Evolutionary conservation across 2,329 filamentous ascomycete genomes (phyloP).

Genomic region (Piedraia hortae): DNA sequence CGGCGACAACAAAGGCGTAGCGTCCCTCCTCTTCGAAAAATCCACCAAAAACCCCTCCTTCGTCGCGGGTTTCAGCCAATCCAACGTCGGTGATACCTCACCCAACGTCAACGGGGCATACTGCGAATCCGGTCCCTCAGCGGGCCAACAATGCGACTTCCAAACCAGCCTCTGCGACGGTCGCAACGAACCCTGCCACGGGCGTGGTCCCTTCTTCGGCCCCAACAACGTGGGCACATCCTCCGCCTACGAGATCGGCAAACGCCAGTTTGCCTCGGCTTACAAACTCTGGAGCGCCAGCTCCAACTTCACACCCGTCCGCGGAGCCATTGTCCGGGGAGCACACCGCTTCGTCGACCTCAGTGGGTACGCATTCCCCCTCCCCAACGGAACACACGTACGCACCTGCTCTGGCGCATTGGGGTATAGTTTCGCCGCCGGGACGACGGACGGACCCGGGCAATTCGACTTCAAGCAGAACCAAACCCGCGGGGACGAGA

Average conservation of each 20-base stretch:
- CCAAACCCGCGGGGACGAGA: slow-evolving; percentile 40
- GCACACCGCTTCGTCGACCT: slow-evolving; percentile 74
- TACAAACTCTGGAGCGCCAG: slow-evolving; percentile 26
- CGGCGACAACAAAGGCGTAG: slow-evolving; percentile 92
- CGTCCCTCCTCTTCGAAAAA: slow-evolving; percentile 59
- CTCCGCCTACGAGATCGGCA: slow-evolving; percentile 50
- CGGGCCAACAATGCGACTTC: slow-evolving; percentile 38
- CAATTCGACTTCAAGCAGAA: slow-evolving; percentile 87
- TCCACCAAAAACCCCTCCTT: slow-evolving; percentile 32
- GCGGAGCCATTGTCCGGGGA: slow-evolving; percentile 41
- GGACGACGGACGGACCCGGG: slow-evolving; percentile 75
- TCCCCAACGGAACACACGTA: slow-evolving; percentile 42
- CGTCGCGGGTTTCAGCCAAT: slow-evolving; percentile 76
- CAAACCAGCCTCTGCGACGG: slow-evolving; percentile 68
- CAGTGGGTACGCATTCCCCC: slow-evolving; percentile 42
- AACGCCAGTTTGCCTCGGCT: slow-evolving; percentile 39
- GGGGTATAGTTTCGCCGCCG: slow-evolving; percentile 78
- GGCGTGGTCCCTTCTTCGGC: slow-evolving; percentile 40
- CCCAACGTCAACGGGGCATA: slow-evolving; percentile 71
- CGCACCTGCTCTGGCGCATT: slow-evolving; percentile 64
- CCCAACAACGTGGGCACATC: slow-evolving; percentile 35
- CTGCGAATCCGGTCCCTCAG: slow-evolving; percentile 52
- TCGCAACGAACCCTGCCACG: slow-evolving; percentile 42
- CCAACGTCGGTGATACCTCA: slow-evolving; percentile 72
- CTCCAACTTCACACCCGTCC: slow-evolving; percentile 21